phyloP scores from a whole-genome alignment of 1,284 basidiomycete species.

The Trametes hirsuta region DNA sequence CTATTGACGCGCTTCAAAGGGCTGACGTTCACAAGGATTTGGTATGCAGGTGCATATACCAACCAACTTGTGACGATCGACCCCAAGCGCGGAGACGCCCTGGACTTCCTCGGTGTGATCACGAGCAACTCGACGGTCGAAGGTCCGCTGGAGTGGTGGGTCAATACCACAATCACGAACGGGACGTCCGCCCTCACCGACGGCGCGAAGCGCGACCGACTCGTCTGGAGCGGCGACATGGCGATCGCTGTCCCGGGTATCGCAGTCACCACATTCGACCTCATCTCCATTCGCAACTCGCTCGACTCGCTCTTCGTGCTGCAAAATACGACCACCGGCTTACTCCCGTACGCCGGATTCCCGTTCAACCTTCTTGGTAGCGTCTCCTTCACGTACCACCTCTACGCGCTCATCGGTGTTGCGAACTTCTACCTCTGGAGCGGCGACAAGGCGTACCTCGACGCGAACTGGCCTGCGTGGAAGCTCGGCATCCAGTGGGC shows the following conservation, averaged over 20 bases:
- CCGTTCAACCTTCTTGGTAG: conserved; percentile 15
- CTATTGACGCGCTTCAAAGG: neutral
- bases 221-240: conserved; percentile 26
- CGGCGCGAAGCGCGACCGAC: conserved; percentile 22
- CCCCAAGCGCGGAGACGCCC: conserved; percentile 15
- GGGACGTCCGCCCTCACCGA: conserved; percentile 19
- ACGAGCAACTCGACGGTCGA: conserved; percentile 1
- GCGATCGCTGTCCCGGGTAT: conserved; percentile 21
- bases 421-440: conserved; percentile 25
- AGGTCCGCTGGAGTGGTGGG: conserved; percentile 14
- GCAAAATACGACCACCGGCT: conserved; percentile 6
- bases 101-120: neutral
- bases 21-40: conserved; percentile 10
- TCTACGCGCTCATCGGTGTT: conserved; percentile 25
- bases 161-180: conserved; percentile 21
- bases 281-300: conserved; percentile 21
- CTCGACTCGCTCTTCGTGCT: conserved; percentile 21
- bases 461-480: conserved; percentile 17
- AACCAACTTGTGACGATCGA: conserved; percentile 23
- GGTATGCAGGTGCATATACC: conserved; percentile 26
- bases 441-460: conserved; percentile 20
- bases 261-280: conserved; percentile 20
- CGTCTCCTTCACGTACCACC: conserved; percentile 24
- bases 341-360: conserved; percentile 18
- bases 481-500: conserved; percentile 22